phyloP scores from a whole-genome alignment of 2,329 filamentous ascomycete species.

The Ambrosiella beaveri region DNA sequence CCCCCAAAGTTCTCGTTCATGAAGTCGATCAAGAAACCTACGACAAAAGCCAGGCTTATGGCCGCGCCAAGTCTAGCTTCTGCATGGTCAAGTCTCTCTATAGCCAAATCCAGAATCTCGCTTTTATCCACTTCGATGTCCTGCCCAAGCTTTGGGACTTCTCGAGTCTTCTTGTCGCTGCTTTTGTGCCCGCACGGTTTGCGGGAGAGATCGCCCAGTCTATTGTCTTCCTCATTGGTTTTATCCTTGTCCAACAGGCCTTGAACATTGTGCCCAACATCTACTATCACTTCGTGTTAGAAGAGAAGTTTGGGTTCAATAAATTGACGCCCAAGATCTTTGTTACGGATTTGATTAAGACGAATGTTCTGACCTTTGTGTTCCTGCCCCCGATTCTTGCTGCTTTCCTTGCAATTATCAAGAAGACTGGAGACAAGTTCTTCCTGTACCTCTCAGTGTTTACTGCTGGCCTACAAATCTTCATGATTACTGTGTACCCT shows the following conservation, averaged over 20 bases:
- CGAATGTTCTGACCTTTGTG: constrained; percentile 61
- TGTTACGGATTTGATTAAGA: constrained; percentile 80
- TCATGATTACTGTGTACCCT: constrained; percentile 91
- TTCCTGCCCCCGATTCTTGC: constrained; percentile 78
- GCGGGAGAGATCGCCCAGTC: constrained; percentile 87
- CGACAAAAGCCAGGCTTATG: constrained; percentile 80
- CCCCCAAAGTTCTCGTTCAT: constrained; percentile 71
- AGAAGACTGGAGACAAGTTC: constrained; percentile 84
- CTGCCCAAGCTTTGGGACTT: constrained; percentile 80
- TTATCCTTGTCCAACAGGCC: constrained; percentile 65
- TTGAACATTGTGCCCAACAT: constrained; percentile 66
- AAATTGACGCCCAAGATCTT: constrained; percentile 88
- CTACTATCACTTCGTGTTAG: constrained; percentile 89
- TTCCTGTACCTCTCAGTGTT: constrained; percentile 98
- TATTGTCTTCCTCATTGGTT: constrained; percentile 77
- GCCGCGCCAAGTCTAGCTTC: constrained; percentile 88
- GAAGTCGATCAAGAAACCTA: constrained; percentile 83
- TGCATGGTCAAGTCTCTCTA: constrained; percentile 65
- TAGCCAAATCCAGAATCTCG: constrained; percentile 73
- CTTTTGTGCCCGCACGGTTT: constrained; percentile 61
- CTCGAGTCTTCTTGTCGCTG: constrained; percentile 56
- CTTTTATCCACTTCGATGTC: constrained; percentile 77
- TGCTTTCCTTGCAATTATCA: constrained; percentile 83
- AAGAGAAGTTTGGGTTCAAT: constrained; percentile 97
- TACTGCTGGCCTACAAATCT: constrained; percentile 72